Evolutionary conservation across 495 filamentous ascomycete species (phyloP), one percentile per base, ranked within the genome.

Genomic region (Chaetomium cochliodes): DNA sequence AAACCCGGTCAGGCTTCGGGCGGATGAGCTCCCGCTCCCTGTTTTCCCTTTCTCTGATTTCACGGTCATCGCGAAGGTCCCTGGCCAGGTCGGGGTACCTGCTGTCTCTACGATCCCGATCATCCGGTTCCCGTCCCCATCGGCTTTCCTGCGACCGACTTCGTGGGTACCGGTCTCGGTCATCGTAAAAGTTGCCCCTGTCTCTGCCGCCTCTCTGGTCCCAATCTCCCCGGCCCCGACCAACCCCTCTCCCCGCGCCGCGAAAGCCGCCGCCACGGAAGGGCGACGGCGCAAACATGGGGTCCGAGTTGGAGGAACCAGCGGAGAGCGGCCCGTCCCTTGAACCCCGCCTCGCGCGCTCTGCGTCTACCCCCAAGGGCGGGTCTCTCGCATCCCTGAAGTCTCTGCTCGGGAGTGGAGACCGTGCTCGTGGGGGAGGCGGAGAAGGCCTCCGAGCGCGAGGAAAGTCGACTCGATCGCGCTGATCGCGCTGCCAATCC

Each of bases 141-240:
- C 88, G 84, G 37, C 83, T 80, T 68, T 91, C 89, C 52, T 88
- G 85, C 42, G 90, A 92, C 37, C 88, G 83, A 70, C 89, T 89
- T 54, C 90, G 82, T 44, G 80, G 78, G 55, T 80, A 79, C 58
- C 79, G 76, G 51, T 81, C 75, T 22, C 67, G 63, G 13, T 91
- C 88, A 9, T 85, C 78, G 69, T 83, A 87, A 0, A 79, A 79
- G 6, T 22, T 60, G 8, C 59, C 69, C 33, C 73, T 64, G 4
- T 84, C 83, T 62, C 89, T 81, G 8, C 86, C 85, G 63, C 81
- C 81, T 46, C 86, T 84, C 65, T 82, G 80, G 52, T 88, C 87
- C 84, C 85, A 89, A 55, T 90, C 88, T 5, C 84, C 86, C 16
- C 88, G 80, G 16, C 90, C 89, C 50, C 88, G 84, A 37, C 85